Percentiles rank a stretch among this genome's conserved stretches.
Conservation (phyloP, 192 early-diverging fungal genomes). For the Coemansia sp. region DNA sequence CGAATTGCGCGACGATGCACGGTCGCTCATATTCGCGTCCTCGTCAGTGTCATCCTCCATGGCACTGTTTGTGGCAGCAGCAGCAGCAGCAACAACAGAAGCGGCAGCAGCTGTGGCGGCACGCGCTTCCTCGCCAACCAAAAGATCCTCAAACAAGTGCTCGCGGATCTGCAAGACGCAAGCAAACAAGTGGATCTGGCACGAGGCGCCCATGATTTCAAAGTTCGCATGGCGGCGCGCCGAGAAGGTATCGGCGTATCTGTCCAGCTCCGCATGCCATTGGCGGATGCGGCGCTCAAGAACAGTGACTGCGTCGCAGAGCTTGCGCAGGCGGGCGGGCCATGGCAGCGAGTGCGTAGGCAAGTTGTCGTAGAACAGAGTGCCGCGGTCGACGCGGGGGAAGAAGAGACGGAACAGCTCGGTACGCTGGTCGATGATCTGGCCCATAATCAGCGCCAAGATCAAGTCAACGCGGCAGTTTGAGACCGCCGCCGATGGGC, state of each 20-base stretch:
- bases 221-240: conserved; percentile 53
- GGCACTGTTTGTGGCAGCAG: not conserved
- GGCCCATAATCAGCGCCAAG: conserved; percentile 50
- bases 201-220: conserved; percentile 48
- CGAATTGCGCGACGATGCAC: conserved; percentile 19
- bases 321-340: conserved; percentile 18
- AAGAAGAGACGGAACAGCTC: conserved; percentile 55
- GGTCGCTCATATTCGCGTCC: not conserved
- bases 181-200: conserved; percentile 47
- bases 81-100: not conserved
- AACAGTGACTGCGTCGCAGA: conserved; percentile 20
- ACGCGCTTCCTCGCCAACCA: conserved; percentile 12
- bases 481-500: conserved; percentile 23
- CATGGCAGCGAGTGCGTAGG: conserved; percentile 47
- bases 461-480: conserved; percentile 48
- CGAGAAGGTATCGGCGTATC: conserved; percentile 45
- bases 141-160: conserved; percentile 48
- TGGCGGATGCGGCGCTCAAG: conserved; percentile 48
- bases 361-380: conserved; percentile 53
- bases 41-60: conserved; percentile 3
- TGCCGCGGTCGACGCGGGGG: conserved; percentile 51
- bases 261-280: conserved; percentile 48
- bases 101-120: not conserved
- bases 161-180: conserved; percentile 53
- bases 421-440: conserved; percentile 50